phyloP scores from a whole-genome alignment of 441 rosid species.

The Flueggea neowawraea region DNA sequence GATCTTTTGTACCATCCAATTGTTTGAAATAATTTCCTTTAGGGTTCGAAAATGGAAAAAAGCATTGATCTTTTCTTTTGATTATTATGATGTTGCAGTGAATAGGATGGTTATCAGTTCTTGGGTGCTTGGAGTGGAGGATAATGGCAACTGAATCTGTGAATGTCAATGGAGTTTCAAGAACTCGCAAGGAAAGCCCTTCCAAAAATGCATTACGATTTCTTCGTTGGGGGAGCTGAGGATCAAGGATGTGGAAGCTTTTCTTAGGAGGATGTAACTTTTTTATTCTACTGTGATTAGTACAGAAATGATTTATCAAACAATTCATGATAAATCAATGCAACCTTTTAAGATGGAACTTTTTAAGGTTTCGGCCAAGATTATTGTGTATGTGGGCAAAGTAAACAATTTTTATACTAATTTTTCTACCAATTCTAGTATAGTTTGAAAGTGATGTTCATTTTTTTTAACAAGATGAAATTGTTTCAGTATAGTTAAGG shows the following conservation, averaged over 20 bases:
- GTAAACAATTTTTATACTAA: constrained; percentile 28
- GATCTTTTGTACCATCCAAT: too few relatives aligned
- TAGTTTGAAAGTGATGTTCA: too few relatives aligned
- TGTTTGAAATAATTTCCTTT: too few relatives aligned
- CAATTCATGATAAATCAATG: not conserved
- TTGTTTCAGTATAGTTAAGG: too few relatives aligned
- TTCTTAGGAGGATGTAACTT: constrained; percentile 52
- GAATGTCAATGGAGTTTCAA: constrained; percentile 66
- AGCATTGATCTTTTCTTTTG: too few relatives aligned
- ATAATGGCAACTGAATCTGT: constrained; percentile 60
- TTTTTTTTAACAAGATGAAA: too few relatives aligned
- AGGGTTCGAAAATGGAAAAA: too few relatives aligned
- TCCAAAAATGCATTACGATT: constrained; percentile 78
- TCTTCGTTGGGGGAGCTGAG: constrained; percentile 72
- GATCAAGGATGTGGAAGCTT: constrained; percentile 71
- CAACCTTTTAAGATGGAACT: too few relatives aligned
- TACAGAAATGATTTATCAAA: not conserved
- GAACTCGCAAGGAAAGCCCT: constrained; percentile 29
- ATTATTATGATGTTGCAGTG: too few relatives aligned
- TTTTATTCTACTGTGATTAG: not conserved
- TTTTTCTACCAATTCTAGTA: too few relatives aligned
- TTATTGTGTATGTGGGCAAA: constrained; percentile 65
- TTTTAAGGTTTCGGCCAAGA: constrained; percentile 63
- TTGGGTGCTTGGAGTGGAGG: not conserved
- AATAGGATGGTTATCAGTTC: too few relatives aligned